These are phyloP conservation scores for Cystobasidium slooffiae DNA, from an alignment of 1,284 basidiomycete genomes.

Conservation along the genomic window DNA sequence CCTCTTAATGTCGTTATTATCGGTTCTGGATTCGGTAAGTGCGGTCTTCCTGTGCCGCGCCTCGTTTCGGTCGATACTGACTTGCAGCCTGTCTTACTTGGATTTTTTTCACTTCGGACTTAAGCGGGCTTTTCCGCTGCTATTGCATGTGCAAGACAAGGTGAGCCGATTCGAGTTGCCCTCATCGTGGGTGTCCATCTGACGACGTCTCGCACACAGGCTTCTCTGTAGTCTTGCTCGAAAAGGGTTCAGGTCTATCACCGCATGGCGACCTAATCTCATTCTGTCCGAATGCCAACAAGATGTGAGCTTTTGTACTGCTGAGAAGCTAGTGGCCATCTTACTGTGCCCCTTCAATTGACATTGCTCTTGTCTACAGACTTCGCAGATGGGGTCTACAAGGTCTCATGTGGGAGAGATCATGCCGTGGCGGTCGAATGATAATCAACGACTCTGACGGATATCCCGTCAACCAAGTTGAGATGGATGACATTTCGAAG, in stretches of 20 bases:
- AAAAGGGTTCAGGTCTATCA: constrained; percentile 31
- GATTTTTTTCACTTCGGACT: background rate
- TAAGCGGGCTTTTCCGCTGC: constrained; percentile 33
- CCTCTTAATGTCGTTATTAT: constrained; percentile 26
- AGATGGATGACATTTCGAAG: constrained; percentile 8
- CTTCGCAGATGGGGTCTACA: constrained; percentile 4
- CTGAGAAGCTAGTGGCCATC: background rate
- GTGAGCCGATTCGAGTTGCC: background rate
- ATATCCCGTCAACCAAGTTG: background rate
- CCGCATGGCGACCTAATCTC: constrained; percentile 34
- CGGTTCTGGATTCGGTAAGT: constrained; percentile 27
- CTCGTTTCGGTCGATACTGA: background rate
- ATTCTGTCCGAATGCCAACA: constrained; percentile 30
- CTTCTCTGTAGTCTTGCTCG: constrained; percentile 24
- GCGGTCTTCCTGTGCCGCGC: background rate
- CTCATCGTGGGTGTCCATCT: too few species aligned
- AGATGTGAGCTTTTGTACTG: constrained; percentile 58
- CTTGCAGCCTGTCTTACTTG: background rate
- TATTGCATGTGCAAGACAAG: constrained; percentile 31
- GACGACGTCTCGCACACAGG: background rate
- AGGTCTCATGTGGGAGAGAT: constrained; percentile 55
- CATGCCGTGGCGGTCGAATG: constrained; percentile 12
- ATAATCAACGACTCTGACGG: constrained; percentile 28
- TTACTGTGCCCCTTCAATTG: too few species aligned
- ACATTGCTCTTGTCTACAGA: background rate